These are phyloP conservation scores for Sambucus nigra DNA, from an alignment of 129 eudicot species.

Conservation along the genomic window DNA sequence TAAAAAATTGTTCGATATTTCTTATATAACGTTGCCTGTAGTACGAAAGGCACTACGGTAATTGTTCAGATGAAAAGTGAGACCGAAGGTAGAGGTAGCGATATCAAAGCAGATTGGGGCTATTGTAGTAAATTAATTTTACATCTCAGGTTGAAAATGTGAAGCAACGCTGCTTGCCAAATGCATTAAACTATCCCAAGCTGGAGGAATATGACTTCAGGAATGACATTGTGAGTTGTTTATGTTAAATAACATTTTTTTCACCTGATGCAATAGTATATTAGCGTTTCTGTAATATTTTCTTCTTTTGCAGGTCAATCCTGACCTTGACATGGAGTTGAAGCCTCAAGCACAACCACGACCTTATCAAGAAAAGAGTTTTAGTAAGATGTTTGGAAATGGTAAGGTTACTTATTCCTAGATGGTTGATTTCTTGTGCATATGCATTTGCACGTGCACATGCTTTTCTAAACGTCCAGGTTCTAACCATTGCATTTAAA, in stretches of 20 bases:
- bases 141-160: slow-evolving; percentile 85
- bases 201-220: slow-evolving; percentile 95
- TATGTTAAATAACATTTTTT: not conserved
- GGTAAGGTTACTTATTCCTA: slow-evolving; percentile 35
- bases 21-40: too few relatives aligned
- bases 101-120: too few relatives aligned
- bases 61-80: too few relatives aligned
- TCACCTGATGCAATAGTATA: not conserved
- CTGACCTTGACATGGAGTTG: slow-evolving; percentile 94
- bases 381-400: slow-evolving; percentile 98
- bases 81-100: too few relatives aligned
- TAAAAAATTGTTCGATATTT: too few relatives aligned
- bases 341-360: slow-evolving; percentile 99
- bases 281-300: not conserved
- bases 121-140: too few relatives aligned
- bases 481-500: too few relatives aligned
- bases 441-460: too few relatives aligned
- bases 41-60: too few relatives aligned
- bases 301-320: slow-evolving; percentile 60
- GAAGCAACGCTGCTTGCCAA: slow-evolving; percentile 91
- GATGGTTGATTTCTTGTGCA: too few relatives aligned
- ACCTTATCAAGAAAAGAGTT: slow-evolving; percentile 98
- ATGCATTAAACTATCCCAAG: slow-evolving; percentile 95
- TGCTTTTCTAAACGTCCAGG: too few relatives aligned
- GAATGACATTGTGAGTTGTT: slow-evolving; percentile 65